phyloP scores from a whole-genome alignment of 2,329 filamentous ascomycete genomes.

The Fusarium mexicanum region DNA sequence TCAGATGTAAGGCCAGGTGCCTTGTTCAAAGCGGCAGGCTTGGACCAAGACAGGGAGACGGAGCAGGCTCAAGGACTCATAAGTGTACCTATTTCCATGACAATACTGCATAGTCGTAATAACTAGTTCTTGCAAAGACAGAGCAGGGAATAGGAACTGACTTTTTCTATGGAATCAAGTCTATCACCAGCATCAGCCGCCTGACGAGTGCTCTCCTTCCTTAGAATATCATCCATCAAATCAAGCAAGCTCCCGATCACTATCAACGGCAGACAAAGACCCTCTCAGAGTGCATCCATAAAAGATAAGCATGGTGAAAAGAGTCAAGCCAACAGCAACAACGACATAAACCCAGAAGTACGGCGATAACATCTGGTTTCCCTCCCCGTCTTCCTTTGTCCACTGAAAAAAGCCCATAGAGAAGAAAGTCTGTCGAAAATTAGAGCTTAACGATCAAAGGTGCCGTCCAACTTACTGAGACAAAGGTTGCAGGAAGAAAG shows the following conservation, averaged over 20 bases:
- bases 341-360: constrained; percentile 9
- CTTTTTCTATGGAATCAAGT: background rate
- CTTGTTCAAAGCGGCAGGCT: too few species aligned
- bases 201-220: background rate
- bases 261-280: rapidly evolving
- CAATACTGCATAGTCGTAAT: too few species aligned
- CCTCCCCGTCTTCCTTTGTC: rapidly evolving
- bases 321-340: background rate
- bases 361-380: rapidly evolving
- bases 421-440: background rate
- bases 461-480: background rate
- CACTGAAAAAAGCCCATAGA: constrained; percentile 12
- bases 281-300: background rate
- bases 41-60: too few species aligned
- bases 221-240: too few species aligned
- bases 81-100: too few species aligned
- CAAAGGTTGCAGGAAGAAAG: constrained; percentile 4
- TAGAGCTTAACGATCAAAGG: background rate
- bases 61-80: too few species aligned
- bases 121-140: background rate
- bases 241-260: background rate
- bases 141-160: background rate
- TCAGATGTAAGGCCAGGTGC: too few species aligned
- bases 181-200: background rate
- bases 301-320: background rate